phyloP scores from a whole-genome alignment of 345 rosid species.

The Corchorus capsularis region DNA sequence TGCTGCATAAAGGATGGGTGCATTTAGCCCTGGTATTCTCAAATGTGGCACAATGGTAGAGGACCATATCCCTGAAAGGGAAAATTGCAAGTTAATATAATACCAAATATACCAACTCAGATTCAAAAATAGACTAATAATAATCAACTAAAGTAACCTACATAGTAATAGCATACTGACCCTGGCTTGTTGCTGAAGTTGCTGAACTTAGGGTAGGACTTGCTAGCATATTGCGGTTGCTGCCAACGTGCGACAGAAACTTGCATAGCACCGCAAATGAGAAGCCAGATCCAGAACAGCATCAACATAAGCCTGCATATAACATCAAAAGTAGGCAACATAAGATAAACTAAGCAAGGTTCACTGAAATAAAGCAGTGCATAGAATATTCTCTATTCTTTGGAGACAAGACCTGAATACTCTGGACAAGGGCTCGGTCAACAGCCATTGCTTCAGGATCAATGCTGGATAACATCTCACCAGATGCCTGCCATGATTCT shows the following conservation, averaged over 20 bases:
- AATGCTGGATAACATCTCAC: slow-evolving; percentile 66
- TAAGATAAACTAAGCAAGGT: slow-evolving; percentile 17
- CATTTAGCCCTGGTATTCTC: too few relatives aligned
- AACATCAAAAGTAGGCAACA: slow-evolving; percentile 16
- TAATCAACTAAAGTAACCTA: too few relatives aligned
- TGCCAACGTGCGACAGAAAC: slow-evolving; percentile 98
- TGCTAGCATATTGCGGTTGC: slow-evolving; percentile 77
- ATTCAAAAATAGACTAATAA: too few relatives aligned
- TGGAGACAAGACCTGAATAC: slow-evolving; percentile 65
- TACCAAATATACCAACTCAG: too few relatives aligned
- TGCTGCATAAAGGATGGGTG: too few relatives aligned
- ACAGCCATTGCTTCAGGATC: slow-evolving; percentile 96
- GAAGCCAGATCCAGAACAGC: slow-evolving; percentile 98
- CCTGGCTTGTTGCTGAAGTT: slow-evolving; percentile 76
- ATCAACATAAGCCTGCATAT: slow-evolving; percentile 94
- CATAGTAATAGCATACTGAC: slow-evolving; percentile 43
- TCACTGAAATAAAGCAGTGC: neutral
- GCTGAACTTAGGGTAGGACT: slow-evolving; percentile 87
- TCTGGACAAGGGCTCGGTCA: slow-evolving; percentile 81
- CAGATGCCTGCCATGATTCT: slow-evolving; percentile 90
- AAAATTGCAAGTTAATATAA: too few relatives aligned
- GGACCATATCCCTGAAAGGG: too few relatives aligned
- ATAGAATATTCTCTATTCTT: neutral
- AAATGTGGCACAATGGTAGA: too few relatives aligned
- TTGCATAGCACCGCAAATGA: slow-evolving; percentile 96